Conservation (phyloP, 2,329 filamentous ascomycete genomes). For the Colletotrichum gigasporum region DNA sequence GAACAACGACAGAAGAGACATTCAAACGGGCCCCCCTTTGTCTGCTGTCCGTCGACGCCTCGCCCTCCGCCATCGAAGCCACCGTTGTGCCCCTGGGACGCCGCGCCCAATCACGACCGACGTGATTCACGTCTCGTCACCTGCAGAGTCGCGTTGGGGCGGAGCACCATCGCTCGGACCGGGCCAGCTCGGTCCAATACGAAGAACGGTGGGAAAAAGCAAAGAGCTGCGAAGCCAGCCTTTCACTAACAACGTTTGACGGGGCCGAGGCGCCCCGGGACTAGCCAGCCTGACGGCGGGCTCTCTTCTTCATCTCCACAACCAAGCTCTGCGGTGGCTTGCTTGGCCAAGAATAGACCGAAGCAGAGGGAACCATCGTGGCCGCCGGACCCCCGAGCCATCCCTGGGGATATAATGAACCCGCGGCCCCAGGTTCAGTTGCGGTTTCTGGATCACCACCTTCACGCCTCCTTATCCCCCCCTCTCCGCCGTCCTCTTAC, state of each 20-base stretch:
- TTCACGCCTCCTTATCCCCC: slow-evolving; percentile 5
- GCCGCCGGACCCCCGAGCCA: background rate
- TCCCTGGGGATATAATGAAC: slow-evolving; percentile 20
- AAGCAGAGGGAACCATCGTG: background rate
- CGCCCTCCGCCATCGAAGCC: background rate
- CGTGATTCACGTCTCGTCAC: background rate
- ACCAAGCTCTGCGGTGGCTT: background rate
- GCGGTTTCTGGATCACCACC: background rate
- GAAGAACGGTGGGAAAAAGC: background rate
- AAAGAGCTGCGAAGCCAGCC: slow-evolving; percentile 11
- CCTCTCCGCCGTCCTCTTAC: background rate
- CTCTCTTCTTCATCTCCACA: slow-evolving; percentile 18
- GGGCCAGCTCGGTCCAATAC: background rate
- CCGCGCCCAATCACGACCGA: background rate
- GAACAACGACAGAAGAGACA: too few relatives aligned
- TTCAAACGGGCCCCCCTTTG: too few relatives aligned
- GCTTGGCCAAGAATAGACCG: slow-evolving; percentile 12
- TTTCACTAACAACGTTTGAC: slow-evolving; percentile 8
- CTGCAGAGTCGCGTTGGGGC: slow-evolving; percentile 6
- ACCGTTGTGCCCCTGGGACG: background rate
- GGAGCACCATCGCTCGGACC: slow-evolving; percentile 10
- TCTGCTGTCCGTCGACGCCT: slow-evolving; percentile 13
- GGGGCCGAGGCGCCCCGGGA: slow-evolving; percentile 11
- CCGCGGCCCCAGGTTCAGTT: background rate
- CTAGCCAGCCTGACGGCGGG: slow-evolving; percentile 4